Percentiles rank a stretch among this genome's conserved stretches.
Evolutionary conservation across 176 grass and related monocot species (phyloP).

Genomic region (Eragrostis curvula): DNA sequence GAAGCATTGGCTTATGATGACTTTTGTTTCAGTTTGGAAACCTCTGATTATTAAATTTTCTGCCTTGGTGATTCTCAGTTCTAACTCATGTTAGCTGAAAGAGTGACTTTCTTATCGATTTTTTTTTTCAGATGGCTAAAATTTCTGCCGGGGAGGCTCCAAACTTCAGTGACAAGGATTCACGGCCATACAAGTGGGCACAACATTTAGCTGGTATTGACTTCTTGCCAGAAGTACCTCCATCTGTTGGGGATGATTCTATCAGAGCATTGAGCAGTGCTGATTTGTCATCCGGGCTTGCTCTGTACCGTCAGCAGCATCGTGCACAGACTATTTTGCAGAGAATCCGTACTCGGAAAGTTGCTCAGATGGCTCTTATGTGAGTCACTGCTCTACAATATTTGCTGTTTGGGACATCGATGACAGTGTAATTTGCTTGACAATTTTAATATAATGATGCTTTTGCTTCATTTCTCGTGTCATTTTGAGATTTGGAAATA

Average conservation of each 20-base stretch:
- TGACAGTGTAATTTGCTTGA: conserved; percentile 56
- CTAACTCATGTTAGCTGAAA: conserved; percentile 14
- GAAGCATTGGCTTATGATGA: not conserved
- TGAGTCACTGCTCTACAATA: conserved; percentile 83
- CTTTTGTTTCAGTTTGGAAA: not conserved
- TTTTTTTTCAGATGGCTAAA: conserved; percentile 80
- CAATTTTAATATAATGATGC: conserved; percentile 41
- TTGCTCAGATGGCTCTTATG: conserved; percentile 92
- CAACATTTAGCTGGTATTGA: conserved; percentile 96
- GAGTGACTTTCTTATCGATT: conserved; percentile 20
- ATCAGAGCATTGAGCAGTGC: conserved; percentile 49
- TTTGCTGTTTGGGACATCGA: conserved; percentile 49
- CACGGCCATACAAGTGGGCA: conserved; percentile 95
- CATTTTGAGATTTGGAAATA: conserved; percentile 35
- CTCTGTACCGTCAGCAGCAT: conserved; percentile 79
- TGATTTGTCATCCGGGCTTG: conserved; percentile 74
- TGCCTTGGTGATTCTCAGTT: not conserved
- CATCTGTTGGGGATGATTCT: conserved; percentile 41
- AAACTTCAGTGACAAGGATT: conserved; percentile 74
- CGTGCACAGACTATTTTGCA: conserved; percentile 86
- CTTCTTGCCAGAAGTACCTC: conserved; percentile 84
- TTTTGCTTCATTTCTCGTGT: conserved; percentile 51
- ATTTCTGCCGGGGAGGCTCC: conserved; percentile 69
- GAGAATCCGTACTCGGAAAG: conserved; percentile 84
- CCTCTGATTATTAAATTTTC: not conserved